A percentile compares a stretch with the other conserved stretches of the same genome.
Evolutionary conservation across 805 yeast species (phyloP).

Genomic region (Sugiyamaella mastotermitis): DNA sequence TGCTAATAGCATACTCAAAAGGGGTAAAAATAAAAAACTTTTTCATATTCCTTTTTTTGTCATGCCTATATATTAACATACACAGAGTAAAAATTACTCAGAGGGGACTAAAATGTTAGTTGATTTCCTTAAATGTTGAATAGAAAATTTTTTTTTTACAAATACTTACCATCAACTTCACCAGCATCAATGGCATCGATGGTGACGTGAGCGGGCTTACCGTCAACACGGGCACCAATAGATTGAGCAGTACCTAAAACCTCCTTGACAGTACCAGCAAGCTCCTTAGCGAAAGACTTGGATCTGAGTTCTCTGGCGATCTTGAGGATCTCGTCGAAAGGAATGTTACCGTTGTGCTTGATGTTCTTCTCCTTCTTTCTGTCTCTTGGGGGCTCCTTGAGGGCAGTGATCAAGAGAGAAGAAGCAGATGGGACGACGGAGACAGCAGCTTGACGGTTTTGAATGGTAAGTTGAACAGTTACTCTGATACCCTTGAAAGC

Average conservation of each 20-base stretch:
- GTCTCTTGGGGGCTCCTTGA: slow-evolving; percentile 99
- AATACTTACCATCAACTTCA: slow-evolving; percentile 63
- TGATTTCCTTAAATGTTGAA: slow-evolving; percentile 5
- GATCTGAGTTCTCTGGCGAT: slow-evolving; percentile 97
- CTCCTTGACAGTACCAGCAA: slow-evolving; percentile 97
- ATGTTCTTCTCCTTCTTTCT: slow-evolving; percentile 99
- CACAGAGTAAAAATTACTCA: slow-evolving; percentile 17
- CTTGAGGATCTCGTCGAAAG: slow-evolving; percentile 92
- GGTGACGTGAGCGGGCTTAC: slow-evolving; percentile 98
- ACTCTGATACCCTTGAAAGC: slow-evolving; percentile 99
- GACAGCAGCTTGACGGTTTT: slow-evolving; percentile 99
- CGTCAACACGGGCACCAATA: slow-evolving; percentile 98
- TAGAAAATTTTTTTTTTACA: slow-evolving; percentile 7
- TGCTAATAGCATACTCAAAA: neutral
- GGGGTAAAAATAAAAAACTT: slow-evolving; percentile 22
- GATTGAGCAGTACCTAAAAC: slow-evolving; percentile 99
- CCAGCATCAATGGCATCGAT: slow-evolving; percentile 98
- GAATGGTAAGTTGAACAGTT: slow-evolving; percentile 96
- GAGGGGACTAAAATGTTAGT: slow-evolving; percentile 17
- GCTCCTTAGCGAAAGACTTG: slow-evolving; percentile 96
- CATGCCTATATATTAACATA: slow-evolving; percentile 13
- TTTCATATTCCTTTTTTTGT: slow-evolving; percentile 7
- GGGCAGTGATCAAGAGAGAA: slow-evolving; percentile 96
- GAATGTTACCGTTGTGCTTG: slow-evolving; percentile 98
- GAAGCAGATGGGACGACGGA: slow-evolving; percentile 99